Percentiles rank a stretch among this genome's conserved stretches.
Evolutionary conservation across 2,329 filamentous ascomycete species (phyloP).

Genomic region (Macrophomina tecta): DNA sequence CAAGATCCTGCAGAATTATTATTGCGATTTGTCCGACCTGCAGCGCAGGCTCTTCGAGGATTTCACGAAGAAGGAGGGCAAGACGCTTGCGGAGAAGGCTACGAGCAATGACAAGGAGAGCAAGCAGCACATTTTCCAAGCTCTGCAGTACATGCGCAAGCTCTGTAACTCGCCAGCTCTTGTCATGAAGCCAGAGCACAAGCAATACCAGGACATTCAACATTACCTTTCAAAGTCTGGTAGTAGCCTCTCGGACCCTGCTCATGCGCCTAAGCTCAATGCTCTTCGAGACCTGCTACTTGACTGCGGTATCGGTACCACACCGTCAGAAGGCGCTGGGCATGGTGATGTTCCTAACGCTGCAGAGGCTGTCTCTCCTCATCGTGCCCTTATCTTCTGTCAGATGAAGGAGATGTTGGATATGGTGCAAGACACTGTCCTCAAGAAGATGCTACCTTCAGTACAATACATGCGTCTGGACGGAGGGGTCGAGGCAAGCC

Average conservation of each 20-base stretch:
- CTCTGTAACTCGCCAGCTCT: slow-evolving; percentile 96
- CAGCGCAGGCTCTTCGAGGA: slow-evolving; percentile 96
- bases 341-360: slow-evolving; percentile 62
- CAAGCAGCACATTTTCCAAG: slow-evolving; percentile 99
- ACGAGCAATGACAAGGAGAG: slow-evolving; percentile 82
- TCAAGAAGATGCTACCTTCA: slow-evolving; percentile 87
- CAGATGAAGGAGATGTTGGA: slow-evolving; percentile 99
- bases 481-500: slow-evolving; percentile 88
- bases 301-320: slow-evolving; percentile 93
- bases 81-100: slow-evolving; percentile 83
- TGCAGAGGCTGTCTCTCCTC: slow-evolving; percentile 86
- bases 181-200: slow-evolving; percentile 93
- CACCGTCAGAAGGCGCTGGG: slow-evolving; percentile 42
- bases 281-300: slow-evolving; percentile 91
- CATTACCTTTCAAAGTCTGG: slow-evolving; percentile 77
- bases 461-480: slow-evolving; percentile 95
- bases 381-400: slow-evolving; percentile 95
- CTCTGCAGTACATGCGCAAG: slow-evolving; percentile 98
- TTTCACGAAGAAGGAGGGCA: slow-evolving; percentile 91
- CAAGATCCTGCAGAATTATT: slow-evolving; percentile 99
- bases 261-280: slow-evolving; percentile 89
- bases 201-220: slow-evolving; percentile 87
- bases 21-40: slow-evolving; percentile 94
- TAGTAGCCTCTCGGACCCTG: slow-evolving; percentile 81
- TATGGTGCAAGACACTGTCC: slow-evolving; percentile 94